Conservation (phyloP, 495 filamentous ascomycete genomes). For the Poronia punctata region DNA sequence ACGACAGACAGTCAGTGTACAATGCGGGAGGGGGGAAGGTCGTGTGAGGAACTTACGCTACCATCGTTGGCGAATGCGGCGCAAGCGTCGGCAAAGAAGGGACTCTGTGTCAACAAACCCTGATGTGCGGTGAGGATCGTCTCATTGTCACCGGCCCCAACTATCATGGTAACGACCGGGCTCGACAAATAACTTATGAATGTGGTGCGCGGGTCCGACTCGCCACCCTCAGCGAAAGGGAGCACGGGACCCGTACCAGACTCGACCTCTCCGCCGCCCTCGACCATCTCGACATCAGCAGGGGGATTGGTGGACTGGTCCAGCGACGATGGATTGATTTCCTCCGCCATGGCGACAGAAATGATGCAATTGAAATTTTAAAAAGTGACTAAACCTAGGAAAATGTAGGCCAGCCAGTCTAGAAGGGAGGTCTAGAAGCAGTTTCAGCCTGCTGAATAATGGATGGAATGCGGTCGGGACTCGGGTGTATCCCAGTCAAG, state of each 20-base stretch:
- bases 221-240: slow-evolving; percentile 37
- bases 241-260: slow-evolving; percentile 20
- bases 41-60: slow-evolving; percentile 27
- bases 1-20: not conserved
- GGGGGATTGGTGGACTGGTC: slow-evolving; percentile 29
- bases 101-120: slow-evolving; percentile 62
- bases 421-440: too few species aligned
- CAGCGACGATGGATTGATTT: slow-evolving; percentile 28
- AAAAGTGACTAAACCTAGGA: too few species aligned
- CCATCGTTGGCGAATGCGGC: slow-evolving; percentile 48
- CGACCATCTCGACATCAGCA: slow-evolving; percentile 47
- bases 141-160: slow-evolving; percentile 56
- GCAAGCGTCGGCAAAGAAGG: slow-evolving; percentile 62
- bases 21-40: not conserved
- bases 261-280: slow-evolving; percentile 27
- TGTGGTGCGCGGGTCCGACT: slow-evolving; percentile 33
- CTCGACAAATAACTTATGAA: slow-evolving; percentile 62
- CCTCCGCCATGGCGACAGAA: slow-evolving; percentile 29
- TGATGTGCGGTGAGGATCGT: slow-evolving; percentile 73
- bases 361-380: not conserved
- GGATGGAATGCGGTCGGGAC: too few species aligned
- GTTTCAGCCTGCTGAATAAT: too few species aligned
- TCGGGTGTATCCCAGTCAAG: too few species aligned
- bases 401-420: too few species aligned
- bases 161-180: slow-evolving; percentile 69